A percentile compares a stretch with the other conserved stretches of the same genome.
phyloP scores from a whole-genome alignment of 1,284 basidiomycete species.

The Malassezia cuniculi region DNA sequence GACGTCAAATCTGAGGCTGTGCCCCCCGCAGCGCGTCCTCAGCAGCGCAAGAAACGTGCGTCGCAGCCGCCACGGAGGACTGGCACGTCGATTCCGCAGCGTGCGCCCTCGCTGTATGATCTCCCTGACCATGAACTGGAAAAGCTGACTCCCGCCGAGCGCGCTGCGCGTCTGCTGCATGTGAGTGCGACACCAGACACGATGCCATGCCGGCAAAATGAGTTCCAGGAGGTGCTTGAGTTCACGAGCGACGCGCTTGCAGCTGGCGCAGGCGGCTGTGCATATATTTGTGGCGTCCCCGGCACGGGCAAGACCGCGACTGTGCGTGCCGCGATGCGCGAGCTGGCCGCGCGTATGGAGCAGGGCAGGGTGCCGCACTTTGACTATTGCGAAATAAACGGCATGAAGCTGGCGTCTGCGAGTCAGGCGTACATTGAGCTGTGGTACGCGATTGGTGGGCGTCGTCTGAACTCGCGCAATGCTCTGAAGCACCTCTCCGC shows the following conservation, averaged over 20 bases:
- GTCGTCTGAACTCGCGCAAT: conserved; percentile 26
- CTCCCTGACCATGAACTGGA: conserved; percentile 16
- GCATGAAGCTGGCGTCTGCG: conserved; percentile 54
- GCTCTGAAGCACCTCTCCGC: conserved; percentile 23
- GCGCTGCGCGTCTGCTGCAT: conserved; percentile 55
- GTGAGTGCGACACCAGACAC: conserved; percentile 83
- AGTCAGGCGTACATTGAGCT: conserved; percentile 37
- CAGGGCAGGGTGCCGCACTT: conserved; percentile 75
- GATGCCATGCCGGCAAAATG: conserved; percentile 76
- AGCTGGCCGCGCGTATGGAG: conserved; percentile 21
- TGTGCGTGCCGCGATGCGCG: conserved; percentile 79
- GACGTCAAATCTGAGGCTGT: no score
- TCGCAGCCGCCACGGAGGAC: no score
- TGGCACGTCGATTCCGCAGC: conserved; percentile 24
- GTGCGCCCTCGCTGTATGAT: conserved; percentile 23
- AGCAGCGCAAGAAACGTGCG: no score
- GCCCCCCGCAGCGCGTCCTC: no score
- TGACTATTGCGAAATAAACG: conserved; percentile 95
- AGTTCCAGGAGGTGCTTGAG: conserved; percentile 65
- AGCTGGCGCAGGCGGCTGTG: conserved; percentile 81
- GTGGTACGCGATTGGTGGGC: conserved; percentile 29
- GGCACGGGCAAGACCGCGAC: conserved; percentile 85
- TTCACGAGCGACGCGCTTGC: conserved; percentile 75
- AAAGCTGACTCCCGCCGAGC: conserved; percentile 23
- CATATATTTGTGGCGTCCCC: conserved; percentile 85